Conservation (phyloP, 176 grass and related monocot genomes). For the Eragrostis nindensis region DNA sequence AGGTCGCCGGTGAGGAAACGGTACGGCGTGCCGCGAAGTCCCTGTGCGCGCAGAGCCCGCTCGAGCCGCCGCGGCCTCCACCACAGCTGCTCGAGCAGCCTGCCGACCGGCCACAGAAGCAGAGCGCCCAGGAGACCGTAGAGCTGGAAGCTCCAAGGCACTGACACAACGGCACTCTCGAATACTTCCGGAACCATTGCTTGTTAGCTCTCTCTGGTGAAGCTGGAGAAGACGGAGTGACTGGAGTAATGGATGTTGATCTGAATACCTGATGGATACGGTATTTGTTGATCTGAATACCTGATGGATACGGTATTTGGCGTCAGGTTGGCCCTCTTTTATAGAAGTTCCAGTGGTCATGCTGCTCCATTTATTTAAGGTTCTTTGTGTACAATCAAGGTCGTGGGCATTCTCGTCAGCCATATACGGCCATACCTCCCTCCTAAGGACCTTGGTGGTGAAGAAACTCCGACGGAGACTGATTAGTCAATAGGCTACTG, state of each 20-base stretch:
- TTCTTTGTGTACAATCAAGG: background rate
- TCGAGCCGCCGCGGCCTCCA: conserved; percentile 52
- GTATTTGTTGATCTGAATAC: too few relatives aligned
- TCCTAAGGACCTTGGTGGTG: conserved; percentile 34
- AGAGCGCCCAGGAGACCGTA: conserved; percentile 29
- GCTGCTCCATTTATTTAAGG: conserved; percentile 15
- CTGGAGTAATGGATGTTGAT: background rate
- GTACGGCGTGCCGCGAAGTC: conserved; percentile 53
- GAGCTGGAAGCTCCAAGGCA: conserved; percentile 35
- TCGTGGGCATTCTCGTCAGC: background rate
- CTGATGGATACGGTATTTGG: background rate
- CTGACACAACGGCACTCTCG: background rate
- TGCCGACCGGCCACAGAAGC: conserved; percentile 23
- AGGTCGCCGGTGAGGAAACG: conserved; percentile 52
- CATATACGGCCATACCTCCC: conserved; percentile 3
- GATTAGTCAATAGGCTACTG: conserved; percentile 7
- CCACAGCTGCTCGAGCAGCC: conserved; percentile 49
- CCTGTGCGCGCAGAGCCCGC: conserved; percentile 43
- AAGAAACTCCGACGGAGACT: conserved; percentile 13
- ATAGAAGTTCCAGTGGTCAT: background rate
- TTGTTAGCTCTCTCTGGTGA: background rate
- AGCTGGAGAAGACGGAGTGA: background rate
- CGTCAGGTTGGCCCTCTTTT: conserved; percentile 8
- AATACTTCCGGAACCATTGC: conserved; percentile 13
- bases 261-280: background rate